Base-by-base conservation (phyloP, 108 stramenopile species). In the Fragilariopsis cylindrus region DNA sequence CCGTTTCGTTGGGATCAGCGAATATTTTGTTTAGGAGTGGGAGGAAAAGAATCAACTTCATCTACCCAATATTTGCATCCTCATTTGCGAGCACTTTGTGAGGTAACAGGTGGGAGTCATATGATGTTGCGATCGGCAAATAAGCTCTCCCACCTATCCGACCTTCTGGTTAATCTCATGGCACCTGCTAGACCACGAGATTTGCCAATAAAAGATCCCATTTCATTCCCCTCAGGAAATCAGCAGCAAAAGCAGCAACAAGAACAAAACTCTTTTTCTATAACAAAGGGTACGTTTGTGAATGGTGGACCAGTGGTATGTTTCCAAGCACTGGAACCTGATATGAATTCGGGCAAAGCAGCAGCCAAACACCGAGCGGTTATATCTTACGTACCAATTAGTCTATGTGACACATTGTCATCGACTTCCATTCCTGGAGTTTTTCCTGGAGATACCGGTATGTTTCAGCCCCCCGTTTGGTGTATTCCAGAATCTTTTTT, bases 1-100 rank as follows among this genome's bases (percentile, higher is more conserved):
- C 92, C 92, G 3, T 93, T 93, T 78, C 80, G 92, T 63, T 93
- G 92, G 92, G 92, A 93, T 71, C 92, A 93, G 78, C 73, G 92
- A 52, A 85, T 93, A 6, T 91, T 91, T 73, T 83, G 86, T 52
- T 57, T 93, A 48, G 88, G 87, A 56, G 83, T 85, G 52, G 87
- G 87, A 54, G 79, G 71, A 2, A 72, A 68, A 49, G 76, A 79
- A 18, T 57, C 73, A 7, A 60, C 60, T 2, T 49, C 75, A 15
- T 80, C 88, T 12, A 65, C 78, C 3, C 83, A 87, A 21, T 84
- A 75, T 60, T 65, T 93, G 30, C 92, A 89, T 78, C 82, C 85
- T 47, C 86, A 86, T 41, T 75, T 93, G 19, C 60, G 83, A 66
- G 84, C 90, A 19, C 78, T 93, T 7, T 91, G 90, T 66, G 92